Evolutionary conservation across 2,329 filamentous ascomycete species (phyloP).

Genomic region (Arthrinium phaeospermum): DNA sequence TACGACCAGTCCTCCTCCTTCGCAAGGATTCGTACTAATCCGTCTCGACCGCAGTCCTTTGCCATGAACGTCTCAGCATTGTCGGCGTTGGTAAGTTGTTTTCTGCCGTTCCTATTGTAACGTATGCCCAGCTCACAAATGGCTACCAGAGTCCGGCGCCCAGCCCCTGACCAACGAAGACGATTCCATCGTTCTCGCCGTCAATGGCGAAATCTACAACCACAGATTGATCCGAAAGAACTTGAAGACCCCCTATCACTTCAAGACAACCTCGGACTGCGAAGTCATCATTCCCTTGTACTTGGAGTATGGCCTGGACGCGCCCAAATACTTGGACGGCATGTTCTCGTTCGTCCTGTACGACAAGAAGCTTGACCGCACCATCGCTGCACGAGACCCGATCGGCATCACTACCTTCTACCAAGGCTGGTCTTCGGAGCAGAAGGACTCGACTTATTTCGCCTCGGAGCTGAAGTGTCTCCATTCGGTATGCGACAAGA

Average conservation of each 20-base stretch:
- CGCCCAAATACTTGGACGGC: conserved; percentile 92
- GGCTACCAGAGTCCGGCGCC: conserved; percentile 80
- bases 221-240: conserved; percentile 91
- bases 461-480: conserved; percentile 96
- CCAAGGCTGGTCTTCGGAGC: conserved; percentile 85
- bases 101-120: conserved; percentile 23
- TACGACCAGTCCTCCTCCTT: conserved; percentile 50
- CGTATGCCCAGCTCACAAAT: conserved; percentile 25
- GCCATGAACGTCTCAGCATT: conserved; percentile 96
- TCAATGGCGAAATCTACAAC: conserved; percentile 99
- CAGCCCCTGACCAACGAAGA: conserved; percentile 95
- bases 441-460: conserved; percentile 89
- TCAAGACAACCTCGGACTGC: conserved; percentile 98
- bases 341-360: conserved; percentile 99
- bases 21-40: neutral
- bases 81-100: conserved; percentile 83
- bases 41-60: conserved; percentile 70
- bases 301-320: conserved; percentile 87
- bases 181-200: conserved; percentile 84
- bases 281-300: conserved; percentile 99
- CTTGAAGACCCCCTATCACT: conserved; percentile 84
- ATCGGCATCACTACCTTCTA: conserved; percentile 98
- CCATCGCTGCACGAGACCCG: conserved; percentile 92
- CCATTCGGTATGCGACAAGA: conserved; percentile 92
- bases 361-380: conserved; percentile 91